Conservation (phyloP, 1,139 yeast species). For the Torulaspora pretoriensis region DNA sequence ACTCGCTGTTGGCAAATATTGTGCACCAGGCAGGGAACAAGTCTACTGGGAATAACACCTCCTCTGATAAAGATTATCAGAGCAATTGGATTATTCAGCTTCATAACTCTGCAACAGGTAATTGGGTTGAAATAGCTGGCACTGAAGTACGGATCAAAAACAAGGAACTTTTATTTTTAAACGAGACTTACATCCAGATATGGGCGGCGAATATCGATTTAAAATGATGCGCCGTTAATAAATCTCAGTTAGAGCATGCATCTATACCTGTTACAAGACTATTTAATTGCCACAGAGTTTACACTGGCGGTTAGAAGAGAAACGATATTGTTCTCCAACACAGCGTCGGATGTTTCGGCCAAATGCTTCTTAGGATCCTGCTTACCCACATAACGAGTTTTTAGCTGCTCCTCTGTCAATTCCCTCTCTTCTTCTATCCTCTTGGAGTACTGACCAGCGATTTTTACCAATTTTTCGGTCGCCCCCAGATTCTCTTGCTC, state of each 20-base stretch:
- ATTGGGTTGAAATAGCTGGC: constrained; percentile 60
- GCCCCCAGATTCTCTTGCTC: constrained; percentile 73
- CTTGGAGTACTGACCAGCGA: constrained; percentile 85
- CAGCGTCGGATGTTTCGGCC: constrained; percentile 77
- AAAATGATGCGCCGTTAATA: neutral
- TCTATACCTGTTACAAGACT: constrained; percentile 17
- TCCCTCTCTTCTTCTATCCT: constrained; percentile 93
- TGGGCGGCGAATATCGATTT: constrained; percentile 41
- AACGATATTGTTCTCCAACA: constrained; percentile 86
- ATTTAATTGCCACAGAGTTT: constrained; percentile 77
- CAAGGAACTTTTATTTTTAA: constrained; percentile 56
- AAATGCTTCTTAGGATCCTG: constrained; percentile 98
- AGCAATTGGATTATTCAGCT: constrained; percentile 53
- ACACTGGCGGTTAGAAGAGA: constrained; percentile 84
- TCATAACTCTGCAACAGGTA: constrained; percentile 39
- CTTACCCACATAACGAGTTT: constrained; percentile 95
- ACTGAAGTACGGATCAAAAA: constrained; percentile 46
- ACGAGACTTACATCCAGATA: constrained; percentile 61
- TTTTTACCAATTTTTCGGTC: constrained; percentile 76
- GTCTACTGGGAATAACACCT: constrained; percentile 12
- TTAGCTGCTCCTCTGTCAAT: constrained; percentile 78
- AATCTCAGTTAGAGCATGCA: neutral
- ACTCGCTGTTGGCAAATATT: constrained; percentile 50
- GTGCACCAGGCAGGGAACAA: constrained; percentile 40
- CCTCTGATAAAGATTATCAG: constrained; percentile 34